A percentile compares a stretch with the other conserved stretches of the same genome.
Conservation (phyloP, 2,329 filamentous ascomycete genomes). For the Seiridium cupressi region DNA sequence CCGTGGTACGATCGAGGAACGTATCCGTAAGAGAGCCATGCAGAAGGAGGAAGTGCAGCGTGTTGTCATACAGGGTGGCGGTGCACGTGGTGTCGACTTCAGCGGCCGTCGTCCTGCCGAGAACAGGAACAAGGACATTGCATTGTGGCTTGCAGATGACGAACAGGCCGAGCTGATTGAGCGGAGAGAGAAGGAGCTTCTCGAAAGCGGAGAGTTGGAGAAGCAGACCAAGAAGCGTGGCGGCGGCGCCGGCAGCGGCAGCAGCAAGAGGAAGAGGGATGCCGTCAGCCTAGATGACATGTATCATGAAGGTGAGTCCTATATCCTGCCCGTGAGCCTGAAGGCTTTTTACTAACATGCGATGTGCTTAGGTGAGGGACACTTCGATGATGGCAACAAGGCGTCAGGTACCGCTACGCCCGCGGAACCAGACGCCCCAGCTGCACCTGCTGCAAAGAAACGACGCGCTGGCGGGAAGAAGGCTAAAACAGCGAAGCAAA, state of each 20-base stretch:
- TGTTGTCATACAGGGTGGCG: slow-evolving; percentile 91
- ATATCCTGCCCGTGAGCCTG: slow-evolving; percentile 12
- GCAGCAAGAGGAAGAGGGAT: slow-evolving; percentile 50
- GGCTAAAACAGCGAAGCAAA: slow-evolving; percentile 68
- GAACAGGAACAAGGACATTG: slow-evolving; percentile 96
- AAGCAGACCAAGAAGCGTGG: slow-evolving; percentile 62
- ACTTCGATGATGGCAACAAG: slow-evolving; percentile 88
- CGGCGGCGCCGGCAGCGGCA: slow-evolving; percentile 15
- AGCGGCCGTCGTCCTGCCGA: slow-evolving; percentile 84
- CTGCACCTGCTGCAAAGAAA: slow-evolving; percentile 51
- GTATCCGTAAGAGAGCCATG: slow-evolving; percentile 91
- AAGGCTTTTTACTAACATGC: slow-evolving; percentile 27
- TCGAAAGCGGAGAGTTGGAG: slow-evolving; percentile 67
- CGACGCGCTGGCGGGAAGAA: slow-evolving; percentile 53
- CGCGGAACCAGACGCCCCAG: slow-evolving; percentile 52
- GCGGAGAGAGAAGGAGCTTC: slow-evolving; percentile 82
- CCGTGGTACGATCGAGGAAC: slow-evolving; percentile 93
- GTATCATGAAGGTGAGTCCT: slow-evolving; percentile 91
- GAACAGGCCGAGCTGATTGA: slow-evolving; percentile 95
- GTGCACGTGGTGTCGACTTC: slow-evolving; percentile 87
- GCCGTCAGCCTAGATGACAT: slow-evolving; percentile 84
- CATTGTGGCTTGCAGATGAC: slow-evolving; percentile 97
- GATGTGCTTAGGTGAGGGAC: slow-evolving; percentile 72
- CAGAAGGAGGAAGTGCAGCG: slow-evolving; percentile 99
- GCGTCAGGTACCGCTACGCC: slow-evolving; percentile 85